Conservation (phyloP, 2,329 filamentous ascomycete species). For the Colletotrichum cereale region DNA sequence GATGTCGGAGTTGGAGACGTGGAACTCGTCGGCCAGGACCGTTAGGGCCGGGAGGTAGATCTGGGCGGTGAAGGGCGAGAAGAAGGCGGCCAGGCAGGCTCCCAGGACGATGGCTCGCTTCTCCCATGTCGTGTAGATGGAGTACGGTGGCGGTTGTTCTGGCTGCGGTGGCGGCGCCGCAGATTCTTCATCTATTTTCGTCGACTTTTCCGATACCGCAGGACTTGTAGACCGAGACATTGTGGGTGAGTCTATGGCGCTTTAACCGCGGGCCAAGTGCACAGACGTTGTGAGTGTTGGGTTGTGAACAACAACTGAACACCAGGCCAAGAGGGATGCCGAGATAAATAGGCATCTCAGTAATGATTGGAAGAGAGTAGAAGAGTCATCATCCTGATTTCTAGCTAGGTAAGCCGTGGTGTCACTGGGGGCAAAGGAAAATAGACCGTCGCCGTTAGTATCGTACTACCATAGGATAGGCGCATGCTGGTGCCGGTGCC, state of each 20-base stretch:
- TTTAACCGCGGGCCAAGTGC: not conserved
- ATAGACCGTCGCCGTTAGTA: conserved; percentile 9
- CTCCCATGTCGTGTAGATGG: conserved; percentile 54
- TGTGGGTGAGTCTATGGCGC: not conserved
- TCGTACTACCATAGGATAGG: not conserved
- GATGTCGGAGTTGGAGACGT: conserved; percentile 56
- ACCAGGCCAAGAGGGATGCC: not conserved
- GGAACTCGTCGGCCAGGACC: conserved; percentile 60
- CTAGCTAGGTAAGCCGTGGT: not conserved
- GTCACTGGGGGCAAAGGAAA: not conserved
- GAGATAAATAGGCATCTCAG: conserved; percentile 8
- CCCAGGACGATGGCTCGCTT: conserved; percentile 57
- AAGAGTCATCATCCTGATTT: not conserved
- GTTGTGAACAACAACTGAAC: not conserved
- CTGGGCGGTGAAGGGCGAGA: conserved; percentile 61
- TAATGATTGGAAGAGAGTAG: not conserved
- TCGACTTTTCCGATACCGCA: conserved; percentile 1
- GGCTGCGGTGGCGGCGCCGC: conserved; percentile 13
- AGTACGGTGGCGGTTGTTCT: conserved; percentile 47
- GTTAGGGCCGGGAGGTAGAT: conserved; percentile 69
- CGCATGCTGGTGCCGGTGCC: conserved; percentile 37
- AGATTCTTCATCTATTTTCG: conserved; percentile 25
- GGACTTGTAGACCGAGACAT: conserved; percentile 23
- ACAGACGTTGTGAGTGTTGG: not conserved
- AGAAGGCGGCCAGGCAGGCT: conserved; percentile 55